Evolutionary conservation across 202 grass and related monocot species (phyloP), one percentile per base, ranked within the genome.

Genomic region (Setaria viridis): DNA sequence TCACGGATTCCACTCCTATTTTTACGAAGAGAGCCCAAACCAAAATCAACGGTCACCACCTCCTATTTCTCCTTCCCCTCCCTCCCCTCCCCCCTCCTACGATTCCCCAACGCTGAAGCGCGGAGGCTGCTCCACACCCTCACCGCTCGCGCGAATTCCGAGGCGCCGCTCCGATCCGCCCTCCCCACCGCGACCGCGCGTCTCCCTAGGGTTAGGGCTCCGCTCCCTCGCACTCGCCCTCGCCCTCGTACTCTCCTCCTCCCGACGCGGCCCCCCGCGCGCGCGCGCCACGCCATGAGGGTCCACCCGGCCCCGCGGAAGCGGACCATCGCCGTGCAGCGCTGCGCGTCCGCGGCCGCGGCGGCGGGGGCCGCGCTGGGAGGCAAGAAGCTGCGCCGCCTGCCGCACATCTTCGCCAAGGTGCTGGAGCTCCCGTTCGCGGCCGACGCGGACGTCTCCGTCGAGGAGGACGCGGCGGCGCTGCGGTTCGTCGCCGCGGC

Each of bases 371-470:
- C 30, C 8, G 82, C 16, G 62, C 12, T 43, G 0, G 90, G 49
- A 17, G 85, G 80, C 78, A 99, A 99, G 91, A 96, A 99, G 82
- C 93, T 99, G 54, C 90, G 93, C 14, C 93, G 96, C 45, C 91
- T 99, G 59, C 93, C 96, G 33, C 96, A 99, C 86, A 90, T 99
- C 79, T 99, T 99, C 85, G 93, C 90, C 42, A 90, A 94, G 89
- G 90, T 99, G 35, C 91, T 99, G 19, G 96, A 99, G 91, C 96
- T 99, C 16, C 96, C 96, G 2, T 96, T 96, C 90, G 87, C 80
- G 8, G 93, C 96, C 20, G 96, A 99, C 53, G 93, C 96, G 4
- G 93, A 99, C 84, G 96, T 99, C 21, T 46, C 84, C 45, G 51
- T 99, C 6, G 87, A 93, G 87, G 96, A 99, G 80, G 91, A 93